phyloP scores from a whole-genome alignment of 345 rosid genomes.

The Cardamine chenopodiifolia region DNA sequence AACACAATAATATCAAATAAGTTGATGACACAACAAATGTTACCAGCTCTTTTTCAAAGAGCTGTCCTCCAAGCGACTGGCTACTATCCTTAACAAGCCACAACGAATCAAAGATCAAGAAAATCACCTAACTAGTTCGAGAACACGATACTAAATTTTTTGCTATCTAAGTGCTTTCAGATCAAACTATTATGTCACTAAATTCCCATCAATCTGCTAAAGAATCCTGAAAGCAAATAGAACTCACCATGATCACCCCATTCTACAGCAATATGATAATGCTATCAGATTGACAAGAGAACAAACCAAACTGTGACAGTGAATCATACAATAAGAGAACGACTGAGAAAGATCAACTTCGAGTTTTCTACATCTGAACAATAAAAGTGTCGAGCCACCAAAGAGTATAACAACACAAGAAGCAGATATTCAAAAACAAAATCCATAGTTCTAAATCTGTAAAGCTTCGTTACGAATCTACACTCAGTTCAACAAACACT shows the following conservation, averaged over 20 bases:
- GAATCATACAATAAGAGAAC: constrained; percentile 15
- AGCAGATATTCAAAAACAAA: not conserved
- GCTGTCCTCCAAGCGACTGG: not conserved
- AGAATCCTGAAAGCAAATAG: constrained; percentile 1
- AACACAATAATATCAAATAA: not conserved
- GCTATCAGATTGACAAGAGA: constrained; percentile 3
- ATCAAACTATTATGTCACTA: not conserved
- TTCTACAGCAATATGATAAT: constrained; percentile 10
- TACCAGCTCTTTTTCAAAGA: not conserved
- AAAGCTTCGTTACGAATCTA: constrained; percentile 32
- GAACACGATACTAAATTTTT: not conserved
- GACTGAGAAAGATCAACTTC: constrained; percentile 11
- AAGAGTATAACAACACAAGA: constrained; percentile 20
- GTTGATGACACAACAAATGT: not conserved
- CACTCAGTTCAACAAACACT: constrained; percentile 19
- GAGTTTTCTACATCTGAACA: constrained; percentile 25
- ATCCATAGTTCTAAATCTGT: constrained; percentile 5
- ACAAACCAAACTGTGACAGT: not conserved
- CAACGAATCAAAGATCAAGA: constrained; percentile 1
- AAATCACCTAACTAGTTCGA: not conserved
- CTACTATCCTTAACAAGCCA: constrained; percentile 5
- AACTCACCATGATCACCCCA: not conserved
- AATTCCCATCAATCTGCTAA: not conserved
- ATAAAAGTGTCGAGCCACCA: constrained; percentile 4
- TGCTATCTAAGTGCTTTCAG: not conserved